Base-by-base conservation (phyloP, 257 asterid species). In the Mitragyna speciosa region DNA sequence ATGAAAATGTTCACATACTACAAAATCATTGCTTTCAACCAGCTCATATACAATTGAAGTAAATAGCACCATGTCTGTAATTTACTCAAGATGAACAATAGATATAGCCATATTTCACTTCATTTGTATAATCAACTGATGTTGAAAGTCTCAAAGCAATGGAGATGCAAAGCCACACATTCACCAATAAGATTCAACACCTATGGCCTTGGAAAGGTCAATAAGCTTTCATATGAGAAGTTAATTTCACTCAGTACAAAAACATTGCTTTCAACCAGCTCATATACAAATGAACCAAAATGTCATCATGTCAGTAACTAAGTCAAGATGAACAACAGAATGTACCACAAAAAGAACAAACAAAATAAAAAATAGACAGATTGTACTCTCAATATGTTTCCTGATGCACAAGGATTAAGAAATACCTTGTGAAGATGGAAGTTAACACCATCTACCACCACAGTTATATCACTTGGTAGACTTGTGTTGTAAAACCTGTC, bases 371-470 rank as follows among this genome's bases (percentile, higher is more conserved):
- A 20, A 71, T 30, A n/a, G 54, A 65, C 58, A 26, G 51, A 56
- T 56, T 22, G 7, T 19, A 56, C 22, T 22, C 65, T 58, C 28
- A 36, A 78, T 73, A 22, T 31, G 41, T 43, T 64, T 30, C 56
- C 63, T 31, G 65, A 73, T 26, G 66, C 48, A 75, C 14, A 47
- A 78, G 47, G 77, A 71, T 79, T 77, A 63, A 69, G 70, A 68
- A 76, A 70, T 75, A 95, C 98, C 98, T 95, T 95, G 86, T 95
- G 98, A 84, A 95, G 96, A 90, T 88, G 97, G 89, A 95, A 92
- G 77, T 81, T 87, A 64, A 89, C 85, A 48, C 88, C 90, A 19
- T 87, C 93, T 69, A 95, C 94, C 65, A 89, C 91, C 89, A 93
- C 79, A 28, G 89, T 90, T 78, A 95, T 81, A 86, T 95, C 98